Evolutionary conservation across 768 basidiomycete species (phyloP).

Genomic region (Lentinula guzmanii): DNA sequence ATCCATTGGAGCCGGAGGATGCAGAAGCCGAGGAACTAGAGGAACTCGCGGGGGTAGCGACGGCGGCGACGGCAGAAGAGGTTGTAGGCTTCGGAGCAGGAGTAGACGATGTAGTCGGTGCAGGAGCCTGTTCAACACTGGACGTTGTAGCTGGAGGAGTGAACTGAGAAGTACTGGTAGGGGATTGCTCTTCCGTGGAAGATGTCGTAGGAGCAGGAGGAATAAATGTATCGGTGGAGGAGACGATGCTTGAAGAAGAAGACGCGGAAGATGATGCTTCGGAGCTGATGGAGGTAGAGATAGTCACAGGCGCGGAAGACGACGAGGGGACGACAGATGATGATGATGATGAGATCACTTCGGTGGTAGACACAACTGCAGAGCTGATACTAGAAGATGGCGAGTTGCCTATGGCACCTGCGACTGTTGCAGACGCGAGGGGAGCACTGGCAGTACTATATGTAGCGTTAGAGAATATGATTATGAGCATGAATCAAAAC

Average conservation of each 20-base stretch:
- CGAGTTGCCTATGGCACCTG: constrained; percentile 1
- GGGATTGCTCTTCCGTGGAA: background rate
- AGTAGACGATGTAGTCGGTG: constrained; percentile 11
- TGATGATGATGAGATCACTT: background rate
- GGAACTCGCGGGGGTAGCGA: constrained; percentile 10
- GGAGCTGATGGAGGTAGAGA: constrained; percentile 12
- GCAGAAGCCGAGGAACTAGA: constrained; percentile 9
- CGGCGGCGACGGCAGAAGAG: constrained; percentile 9
- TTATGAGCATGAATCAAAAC: background rate
- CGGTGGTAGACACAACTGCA: constrained; percentile 5
- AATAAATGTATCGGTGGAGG: background rate
- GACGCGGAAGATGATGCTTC: constrained; percentile 8
- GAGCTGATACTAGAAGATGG: constrained; percentile 9
- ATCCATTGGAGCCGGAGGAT: constrained; percentile 7
- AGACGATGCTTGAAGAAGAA: background rate
- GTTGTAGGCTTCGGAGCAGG: constrained; percentile 13
- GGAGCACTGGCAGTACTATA: constrained; percentile 6
- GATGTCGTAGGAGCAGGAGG: background rate
- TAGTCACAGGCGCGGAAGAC: constrained; percentile 14
- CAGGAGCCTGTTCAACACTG: constrained; percentile 7
- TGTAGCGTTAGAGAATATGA: background rate
- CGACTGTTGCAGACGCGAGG: constrained; percentile 1
- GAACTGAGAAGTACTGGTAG: constrained; percentile 12
- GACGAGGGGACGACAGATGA: constrained; percentile 8
- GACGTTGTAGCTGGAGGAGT: constrained; percentile 11